Evolutionary conservation across 2,329 filamentous ascomycete genomes (phyloP).

Genomic region (Acarospora socialis): DNA sequence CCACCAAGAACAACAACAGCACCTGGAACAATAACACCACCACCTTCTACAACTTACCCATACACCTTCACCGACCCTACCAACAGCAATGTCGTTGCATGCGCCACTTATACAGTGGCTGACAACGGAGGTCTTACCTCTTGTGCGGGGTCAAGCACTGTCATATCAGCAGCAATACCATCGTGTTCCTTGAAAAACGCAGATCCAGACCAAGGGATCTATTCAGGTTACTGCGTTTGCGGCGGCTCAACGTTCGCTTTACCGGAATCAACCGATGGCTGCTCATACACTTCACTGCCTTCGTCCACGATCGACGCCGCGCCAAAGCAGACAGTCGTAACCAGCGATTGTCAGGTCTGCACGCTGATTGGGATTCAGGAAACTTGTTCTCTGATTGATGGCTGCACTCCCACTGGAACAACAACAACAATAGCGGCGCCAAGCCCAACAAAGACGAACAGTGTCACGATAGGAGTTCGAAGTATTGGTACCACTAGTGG

Average conservation of each 20-base stretch:
- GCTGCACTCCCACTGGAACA: neutral
- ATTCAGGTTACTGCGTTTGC: constrained; percentile 3
- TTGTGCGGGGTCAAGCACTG: no score
- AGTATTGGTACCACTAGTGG: neutral
- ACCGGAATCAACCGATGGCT: neutral
- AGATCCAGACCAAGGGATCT: constrained; percentile 3
- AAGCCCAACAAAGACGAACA: neutral
- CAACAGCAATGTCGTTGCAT: no score
- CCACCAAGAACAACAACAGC: no score
- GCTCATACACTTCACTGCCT: neutral
- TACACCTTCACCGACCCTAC: neutral
- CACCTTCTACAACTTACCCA: no score
- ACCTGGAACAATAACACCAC: no score
- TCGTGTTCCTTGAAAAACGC: constrained; percentile 1
- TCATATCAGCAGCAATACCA: neutral
- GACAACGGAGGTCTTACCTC: no score
- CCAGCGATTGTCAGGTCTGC: no score
- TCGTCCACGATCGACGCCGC: no score
- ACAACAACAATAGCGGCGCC: neutral
- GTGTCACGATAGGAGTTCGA: neutral
- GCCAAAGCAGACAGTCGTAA: no score
- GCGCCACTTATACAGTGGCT: no score
- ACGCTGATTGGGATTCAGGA: no score
- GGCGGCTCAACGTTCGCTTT: constrained; percentile 1
- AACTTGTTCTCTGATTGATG: no score